phyloP scores from a whole-genome alignment of 2,329 filamentous ascomycete genomes.

The Aspergillus cejpii region DNA sequence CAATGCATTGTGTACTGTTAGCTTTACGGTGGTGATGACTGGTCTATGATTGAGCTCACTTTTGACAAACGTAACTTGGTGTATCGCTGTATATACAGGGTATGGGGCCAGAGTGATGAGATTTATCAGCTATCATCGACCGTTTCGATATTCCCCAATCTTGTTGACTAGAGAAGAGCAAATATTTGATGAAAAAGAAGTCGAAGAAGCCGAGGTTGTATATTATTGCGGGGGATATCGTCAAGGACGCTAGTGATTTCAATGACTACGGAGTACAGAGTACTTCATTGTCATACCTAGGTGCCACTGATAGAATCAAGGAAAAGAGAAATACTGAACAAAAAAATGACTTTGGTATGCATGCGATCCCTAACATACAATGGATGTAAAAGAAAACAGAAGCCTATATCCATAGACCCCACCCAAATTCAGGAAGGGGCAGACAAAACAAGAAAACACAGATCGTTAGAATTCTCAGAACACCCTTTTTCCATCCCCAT shows the following conservation, averaged over 20 bases:
- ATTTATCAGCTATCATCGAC: no score
- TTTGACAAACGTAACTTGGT: no score
- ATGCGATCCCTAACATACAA: slow-evolving; percentile 36
- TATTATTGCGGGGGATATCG: slow-evolving; percentile 1
- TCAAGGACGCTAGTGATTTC: slow-evolving; percentile 3
- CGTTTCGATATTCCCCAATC: no score
- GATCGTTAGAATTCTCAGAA: slow-evolving; percentile 32
- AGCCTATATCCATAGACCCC: slow-evolving; percentile 38
- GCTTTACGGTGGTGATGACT: no score
- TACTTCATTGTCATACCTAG: no score
- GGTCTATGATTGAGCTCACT: no score
- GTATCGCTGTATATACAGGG: no score
- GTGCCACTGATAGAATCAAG: no score
- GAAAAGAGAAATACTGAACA: slow-evolving; percentile 9
- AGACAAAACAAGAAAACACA: slow-evolving; percentile 29
- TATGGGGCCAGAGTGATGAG: no score
- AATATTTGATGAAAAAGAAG: not conserved
- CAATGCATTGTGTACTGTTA: no score
- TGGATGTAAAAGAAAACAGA: slow-evolving; percentile 29
- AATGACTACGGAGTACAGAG: no score
- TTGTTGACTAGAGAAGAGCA: not conserved
- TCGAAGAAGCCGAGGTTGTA: not conserved
- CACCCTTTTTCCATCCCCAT: slow-evolving; percentile 27
- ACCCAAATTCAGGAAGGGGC: slow-evolving; percentile 27
- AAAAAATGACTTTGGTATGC: slow-evolving; percentile 26